A percentile compares a stretch with the other conserved stretches of the same genome.
These are phyloP conservation scores for Musa acuminata DNA, from an alignment of 176 grass and related monocot genomes.

Conservation along the genomic window DNA sequence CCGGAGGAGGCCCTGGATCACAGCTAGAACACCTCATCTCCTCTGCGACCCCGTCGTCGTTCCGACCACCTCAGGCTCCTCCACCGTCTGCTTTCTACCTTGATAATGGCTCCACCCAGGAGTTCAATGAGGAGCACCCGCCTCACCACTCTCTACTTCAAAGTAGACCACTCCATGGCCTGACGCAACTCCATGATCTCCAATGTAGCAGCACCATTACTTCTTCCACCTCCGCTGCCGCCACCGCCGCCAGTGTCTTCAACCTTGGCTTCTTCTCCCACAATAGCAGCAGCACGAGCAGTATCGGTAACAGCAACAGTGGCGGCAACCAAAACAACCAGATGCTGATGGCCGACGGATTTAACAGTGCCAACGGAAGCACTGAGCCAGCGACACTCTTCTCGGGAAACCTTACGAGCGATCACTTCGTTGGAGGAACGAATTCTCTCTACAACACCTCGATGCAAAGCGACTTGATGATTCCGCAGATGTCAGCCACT, in stretches of 20 bases:
- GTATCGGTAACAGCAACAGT: slow-evolving; percentile 1
- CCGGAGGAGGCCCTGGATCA: slow-evolving; percentile 19
- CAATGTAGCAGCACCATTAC: slow-evolving; percentile 32
- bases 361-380: background rate
- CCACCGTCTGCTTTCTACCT: slow-evolving; percentile 16
- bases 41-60: slow-evolving; percentile 37
- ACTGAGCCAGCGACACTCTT: slow-evolving; percentile 36
- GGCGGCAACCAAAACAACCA: slow-evolving; percentile 1
- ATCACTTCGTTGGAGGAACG: slow-evolving; percentile 30
- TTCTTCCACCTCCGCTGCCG: slow-evolving; percentile 4
- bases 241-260: slow-evolving; percentile 28
- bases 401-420: slow-evolving; percentile 47
- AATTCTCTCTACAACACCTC: slow-evolving; percentile 29
- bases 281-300: slow-evolving; percentile 26
- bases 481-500: slow-evolving; percentile 91
- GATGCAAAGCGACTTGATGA: slow-evolving; percentile 46
- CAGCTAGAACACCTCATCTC: slow-evolving; percentile 66
- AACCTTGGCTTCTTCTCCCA: slow-evolving; percentile 61
- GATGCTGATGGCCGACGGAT: background rate
- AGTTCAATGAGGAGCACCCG: slow-evolving; percentile 38
- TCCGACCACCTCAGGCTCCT: slow-evolving; percentile 47
- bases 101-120: slow-evolving; percentile 28
- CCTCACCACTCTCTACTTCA: slow-evolving; percentile 42
- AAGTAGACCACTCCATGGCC: slow-evolving; percentile 70
- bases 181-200: slow-evolving; percentile 87